A percentile compares a stretch with the other conserved stretches of the same genome.
These are phyloP conservation scores for Fonsecaea nubica DNA, from an alignment of 2,329 filamentous ascomycete species.

Conservation along the genomic window DNA sequence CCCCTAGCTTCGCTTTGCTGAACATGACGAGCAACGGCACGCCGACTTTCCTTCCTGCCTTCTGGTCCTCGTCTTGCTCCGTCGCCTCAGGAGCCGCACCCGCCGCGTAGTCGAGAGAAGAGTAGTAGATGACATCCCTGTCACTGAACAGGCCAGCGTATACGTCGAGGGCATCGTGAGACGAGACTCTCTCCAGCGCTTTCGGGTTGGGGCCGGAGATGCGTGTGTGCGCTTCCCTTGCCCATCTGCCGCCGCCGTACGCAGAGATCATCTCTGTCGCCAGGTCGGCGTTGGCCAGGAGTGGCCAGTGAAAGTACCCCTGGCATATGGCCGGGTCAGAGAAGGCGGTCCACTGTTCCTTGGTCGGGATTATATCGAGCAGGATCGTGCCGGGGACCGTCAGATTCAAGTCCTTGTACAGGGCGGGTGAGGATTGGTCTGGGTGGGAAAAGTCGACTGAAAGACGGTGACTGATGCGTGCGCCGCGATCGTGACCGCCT, in stretches of 20 bases:
- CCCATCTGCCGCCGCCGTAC: slow-evolving; percentile 52
- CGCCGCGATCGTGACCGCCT: slow-evolving; percentile 59
- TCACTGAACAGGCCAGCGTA: slow-evolving; percentile 54
- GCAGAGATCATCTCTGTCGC: slow-evolving; percentile 54
- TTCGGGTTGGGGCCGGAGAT: slow-evolving; percentile 42
- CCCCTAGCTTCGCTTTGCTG: slow-evolving; percentile 52
- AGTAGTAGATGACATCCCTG: slow-evolving; percentile 51
- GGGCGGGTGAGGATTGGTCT: slow-evolving; percentile 2
- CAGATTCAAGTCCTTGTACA: slow-evolving; percentile 39
- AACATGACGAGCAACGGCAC: slow-evolving; percentile 55
- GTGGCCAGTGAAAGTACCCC: slow-evolving; percentile 59
- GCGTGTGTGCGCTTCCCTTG: slow-evolving; percentile 44
- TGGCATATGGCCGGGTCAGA: slow-evolving; percentile 46
- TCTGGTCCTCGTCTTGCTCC: slow-evolving; percentile 55
- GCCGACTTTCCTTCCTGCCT: slow-evolving; percentile 51
- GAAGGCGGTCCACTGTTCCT: slow-evolving; percentile 54
- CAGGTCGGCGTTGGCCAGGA: slow-evolving; percentile 55
- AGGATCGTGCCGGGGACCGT: slow-evolving; percentile 51
- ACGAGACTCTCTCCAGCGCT: slow-evolving; percentile 34
- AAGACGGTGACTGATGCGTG: slow-evolving; percentile 57
- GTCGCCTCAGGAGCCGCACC: slow-evolving; percentile 52
- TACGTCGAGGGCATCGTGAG: slow-evolving; percentile 50
- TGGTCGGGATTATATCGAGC: slow-evolving; percentile 59
- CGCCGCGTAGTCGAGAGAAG: slow-evolving; percentile 57
- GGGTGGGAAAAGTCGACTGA: slow-evolving; percentile 49